These are phyloP conservation scores for Cadophora malorum DNA, from an alignment of 2,329 filamentous ascomycete genomes.

Conservation along the genomic window DNA sequence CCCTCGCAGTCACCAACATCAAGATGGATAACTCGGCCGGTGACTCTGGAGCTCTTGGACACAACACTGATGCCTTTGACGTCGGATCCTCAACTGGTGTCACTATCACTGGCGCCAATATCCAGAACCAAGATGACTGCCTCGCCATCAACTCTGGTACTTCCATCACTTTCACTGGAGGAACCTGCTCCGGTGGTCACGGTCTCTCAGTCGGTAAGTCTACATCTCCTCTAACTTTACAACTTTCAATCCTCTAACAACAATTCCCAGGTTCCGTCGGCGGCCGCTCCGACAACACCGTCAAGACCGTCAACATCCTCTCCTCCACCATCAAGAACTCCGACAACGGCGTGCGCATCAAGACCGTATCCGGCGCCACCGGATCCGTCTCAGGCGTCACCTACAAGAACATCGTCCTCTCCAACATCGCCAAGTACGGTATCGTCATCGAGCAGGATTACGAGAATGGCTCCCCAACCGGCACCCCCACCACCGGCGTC, in stretches of 20 bases:
- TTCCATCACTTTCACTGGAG: slow-evolving; percentile 43
- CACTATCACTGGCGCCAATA: slow-evolving; percentile 56
- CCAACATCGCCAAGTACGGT: slow-evolving; percentile 51
- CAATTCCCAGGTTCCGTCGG: slow-evolving; percentile 61
- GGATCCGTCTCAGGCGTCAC: slow-evolving; percentile 55
- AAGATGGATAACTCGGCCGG: slow-evolving; percentile 65
- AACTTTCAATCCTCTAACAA: neutral
- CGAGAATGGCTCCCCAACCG: slow-evolving; percentile 39
- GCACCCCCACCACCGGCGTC: slow-evolving; percentile 49
- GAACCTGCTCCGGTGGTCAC: slow-evolving; percentile 43
- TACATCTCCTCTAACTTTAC: neutral
- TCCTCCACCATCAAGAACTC: slow-evolving; percentile 56
- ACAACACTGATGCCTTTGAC: slow-evolving; percentile 64
- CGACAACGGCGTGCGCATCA: slow-evolving; percentile 54
- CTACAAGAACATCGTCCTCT: slow-evolving; percentile 59
- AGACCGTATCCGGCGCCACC: slow-evolving; percentile 48
- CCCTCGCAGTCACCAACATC: slow-evolving; percentile 55
- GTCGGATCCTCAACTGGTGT: slow-evolving; percentile 54
- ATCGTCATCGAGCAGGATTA: slow-evolving; percentile 66
- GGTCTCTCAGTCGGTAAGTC: slow-evolving; percentile 44
- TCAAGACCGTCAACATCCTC: slow-evolving; percentile 58
- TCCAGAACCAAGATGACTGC: slow-evolving; percentile 67
- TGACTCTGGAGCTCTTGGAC: slow-evolving; percentile 49
- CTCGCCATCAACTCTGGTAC: slow-evolving; percentile 63
- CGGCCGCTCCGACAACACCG: slow-evolving; percentile 59